Evolutionary conservation across 352 stramenopile species (phyloP), one percentile per base, ranked within the genome.

Genomic region (Pythium dissimile): DNA sequence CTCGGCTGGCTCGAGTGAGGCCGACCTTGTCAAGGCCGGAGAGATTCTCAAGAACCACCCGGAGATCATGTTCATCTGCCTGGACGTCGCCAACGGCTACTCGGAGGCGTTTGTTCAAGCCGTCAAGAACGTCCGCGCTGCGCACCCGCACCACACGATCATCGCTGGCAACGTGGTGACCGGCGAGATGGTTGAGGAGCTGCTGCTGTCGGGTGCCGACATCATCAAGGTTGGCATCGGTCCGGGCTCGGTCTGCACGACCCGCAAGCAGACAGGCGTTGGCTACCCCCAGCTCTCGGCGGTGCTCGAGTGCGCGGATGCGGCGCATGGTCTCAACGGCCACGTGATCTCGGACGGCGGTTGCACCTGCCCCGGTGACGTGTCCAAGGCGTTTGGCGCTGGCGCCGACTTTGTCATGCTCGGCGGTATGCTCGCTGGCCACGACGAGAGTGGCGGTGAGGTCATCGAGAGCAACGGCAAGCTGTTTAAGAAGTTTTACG

Each of bases 191-290:
- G 85, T 94, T 12, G 86, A 97, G 66, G 88, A 97, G 69, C 69
- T 97, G 27, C 68, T 97, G 58, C 73, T 97, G 21, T 92, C 75
- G 11, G 90, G 90, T 12, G 90, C 90, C 47, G 89, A 97, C 71
- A 96, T 97, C 68, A 89, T 97, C 72, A 97, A 97, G 69, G 84
- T 97, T 34, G 90, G 90, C 57, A 97, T 97, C 54, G 90, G 90
- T 67, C 90, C 90, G 54, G 89, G 90, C 46, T 92, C 79, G 4
- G 88, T 96, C 23, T 97, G 90, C 81, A 97, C 90, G 9, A 97
- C 90, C 13, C 85, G 90, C 53, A 96, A 96, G 70, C 89, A 97
- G 72, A 97, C 90, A 16, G 90, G 90, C 11, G 90, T 97, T 10
- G 90, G 90, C 6, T 97, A 97, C 60, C 90, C 90, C 12, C 90